Evolutionary conservation across 1,284 basidiomycete species (phyloP).

Genomic region (Malassezia globosa): DNA sequence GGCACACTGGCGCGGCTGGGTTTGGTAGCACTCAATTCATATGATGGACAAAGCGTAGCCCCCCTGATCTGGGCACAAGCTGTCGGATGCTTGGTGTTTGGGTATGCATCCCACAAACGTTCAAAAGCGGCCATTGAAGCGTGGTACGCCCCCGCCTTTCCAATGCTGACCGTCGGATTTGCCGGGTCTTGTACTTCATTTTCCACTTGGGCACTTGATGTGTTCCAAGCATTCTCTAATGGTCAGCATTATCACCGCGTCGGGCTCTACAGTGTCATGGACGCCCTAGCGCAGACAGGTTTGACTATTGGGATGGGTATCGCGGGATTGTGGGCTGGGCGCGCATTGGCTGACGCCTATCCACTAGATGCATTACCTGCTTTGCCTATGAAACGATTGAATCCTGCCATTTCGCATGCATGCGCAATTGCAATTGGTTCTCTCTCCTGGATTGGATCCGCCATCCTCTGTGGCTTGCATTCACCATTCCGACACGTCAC

Average conservation of each 20-base stretch:
- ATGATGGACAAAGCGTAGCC: constrained; percentile 66
- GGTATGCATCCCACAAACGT: constrained; percentile 39
- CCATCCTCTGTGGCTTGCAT: constrained; percentile 66
- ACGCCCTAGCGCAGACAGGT: constrained; percentile 36
- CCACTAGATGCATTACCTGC: background rate
- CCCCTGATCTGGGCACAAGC: constrained; percentile 77
- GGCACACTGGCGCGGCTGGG: constrained; percentile 48
- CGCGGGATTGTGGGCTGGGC: constrained; percentile 19
- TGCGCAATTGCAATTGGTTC: constrained; percentile 15
- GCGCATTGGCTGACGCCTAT: background rate
- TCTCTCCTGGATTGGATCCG: constrained; percentile 50
- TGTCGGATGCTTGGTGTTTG: constrained; percentile 79
- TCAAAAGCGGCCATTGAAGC: constrained; percentile 25
- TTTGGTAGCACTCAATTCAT: constrained; percentile 51
- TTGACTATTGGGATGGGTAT: constrained; percentile 33
- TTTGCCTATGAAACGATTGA: background rate
- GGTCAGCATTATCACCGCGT: constrained; percentile 54
- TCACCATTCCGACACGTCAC: constrained; percentile 66
- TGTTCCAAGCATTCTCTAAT: constrained; percentile 78
- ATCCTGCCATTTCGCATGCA: background rate
- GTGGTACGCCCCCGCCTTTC: constrained; percentile 57
- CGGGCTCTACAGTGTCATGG: constrained; percentile 61
- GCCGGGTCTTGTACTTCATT: constrained; percentile 95
- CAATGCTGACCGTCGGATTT: constrained; percentile 80
- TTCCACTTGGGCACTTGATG: constrained; percentile 81